A percentile compares a stretch with the other conserved stretches of the same genome.
Conservation (phyloP, 1,139 yeast genomes). For the Debaryomyces fabryi region DNA sequence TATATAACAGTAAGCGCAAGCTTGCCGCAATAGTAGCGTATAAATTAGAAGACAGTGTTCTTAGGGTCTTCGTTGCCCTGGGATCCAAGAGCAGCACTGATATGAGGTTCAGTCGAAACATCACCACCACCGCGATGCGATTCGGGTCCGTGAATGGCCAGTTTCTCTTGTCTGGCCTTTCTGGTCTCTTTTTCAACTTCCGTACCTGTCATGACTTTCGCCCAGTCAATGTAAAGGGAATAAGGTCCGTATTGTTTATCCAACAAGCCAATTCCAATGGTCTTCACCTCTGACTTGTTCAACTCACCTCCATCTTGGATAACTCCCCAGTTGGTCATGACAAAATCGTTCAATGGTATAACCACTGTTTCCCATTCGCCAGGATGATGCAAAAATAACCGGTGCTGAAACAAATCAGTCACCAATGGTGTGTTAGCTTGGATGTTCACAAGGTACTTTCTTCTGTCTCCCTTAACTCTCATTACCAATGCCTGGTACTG, state of each 20-base stretch:
- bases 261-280: constrained; percentile 77
- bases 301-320: constrained; percentile 68
- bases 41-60: constrained; percentile 5
- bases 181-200: constrained; percentile 46
- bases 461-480: constrained; percentile 72
- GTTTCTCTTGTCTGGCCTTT: constrained; percentile 32
- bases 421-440: constrained; percentile 80
- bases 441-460: constrained; percentile 77
- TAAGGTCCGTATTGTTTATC: constrained; percentile 83
- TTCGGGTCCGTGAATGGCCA: constrained; percentile 18
- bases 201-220: constrained; percentile 67
- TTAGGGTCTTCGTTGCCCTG: constrained; percentile 9
- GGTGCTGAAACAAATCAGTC: constrained; percentile 81
- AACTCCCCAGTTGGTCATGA: constrained; percentile 80
- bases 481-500: constrained; percentile 60
- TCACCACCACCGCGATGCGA: constrained; percentile 17
- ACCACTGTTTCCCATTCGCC: constrained; percentile 86
- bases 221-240: constrained; percentile 69
- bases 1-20: not conserved
- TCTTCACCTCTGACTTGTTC: constrained; percentile 66
- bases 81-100: constrained; percentile 9
- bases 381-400: constrained; percentile 71
- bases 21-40: not conserved
- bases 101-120: constrained; percentile 16
- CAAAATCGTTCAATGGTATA: constrained; percentile 76